Percentiles rank a stretch among this genome's conserved stretches.
Evolutionary conservation across 805 yeast genomes (phyloP).

Genomic region (Metschnikowia borealis): DNA sequence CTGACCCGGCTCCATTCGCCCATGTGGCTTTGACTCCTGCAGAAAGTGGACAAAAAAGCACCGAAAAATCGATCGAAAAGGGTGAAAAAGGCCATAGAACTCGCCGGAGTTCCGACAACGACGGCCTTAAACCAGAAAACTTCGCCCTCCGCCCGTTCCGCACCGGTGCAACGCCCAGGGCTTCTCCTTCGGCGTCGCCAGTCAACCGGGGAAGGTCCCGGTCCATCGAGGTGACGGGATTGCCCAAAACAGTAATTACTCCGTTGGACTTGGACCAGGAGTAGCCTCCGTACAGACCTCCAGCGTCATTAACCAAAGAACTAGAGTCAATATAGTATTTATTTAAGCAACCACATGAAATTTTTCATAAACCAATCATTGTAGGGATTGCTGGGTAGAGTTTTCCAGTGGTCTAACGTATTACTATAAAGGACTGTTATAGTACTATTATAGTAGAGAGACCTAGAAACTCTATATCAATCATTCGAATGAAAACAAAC

Average conservation of each 20-base stretch:
- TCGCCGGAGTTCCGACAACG: background rate
- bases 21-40: background rate
- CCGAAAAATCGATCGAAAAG: background rate
- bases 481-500: too few relatives aligned
- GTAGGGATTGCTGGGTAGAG: too few relatives aligned
- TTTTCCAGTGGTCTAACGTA: too few relatives aligned
- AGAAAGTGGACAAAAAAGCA: background rate
- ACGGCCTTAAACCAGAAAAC: conserved; percentile 19
- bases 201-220: conserved; percentile 20
- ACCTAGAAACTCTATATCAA: too few relatives aligned
- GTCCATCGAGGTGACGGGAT: conserved; percentile 7
- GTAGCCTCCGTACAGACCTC: background rate
- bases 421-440: too few relatives aligned
- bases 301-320: too few relatives aligned
- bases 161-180: conserved; percentile 37
- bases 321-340: too few relatives aligned
- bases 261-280: background rate
- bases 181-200: conserved; percentile 39
- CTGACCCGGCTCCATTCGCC: background rate
- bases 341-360: too few relatives aligned
- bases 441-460: too few relatives aligned
- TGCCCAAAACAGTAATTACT: conserved; percentile 1
- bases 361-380: too few relatives aligned
- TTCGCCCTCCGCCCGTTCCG: conserved; percentile 41
- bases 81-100: background rate